A percentile compares a stretch with the other conserved stretches of the same genome.
These are phyloP conservation scores for Alternaria sp. DNA, from an alignment of 2,329 filamentous ascomycete genomes.

Conservation along the genomic window DNA sequence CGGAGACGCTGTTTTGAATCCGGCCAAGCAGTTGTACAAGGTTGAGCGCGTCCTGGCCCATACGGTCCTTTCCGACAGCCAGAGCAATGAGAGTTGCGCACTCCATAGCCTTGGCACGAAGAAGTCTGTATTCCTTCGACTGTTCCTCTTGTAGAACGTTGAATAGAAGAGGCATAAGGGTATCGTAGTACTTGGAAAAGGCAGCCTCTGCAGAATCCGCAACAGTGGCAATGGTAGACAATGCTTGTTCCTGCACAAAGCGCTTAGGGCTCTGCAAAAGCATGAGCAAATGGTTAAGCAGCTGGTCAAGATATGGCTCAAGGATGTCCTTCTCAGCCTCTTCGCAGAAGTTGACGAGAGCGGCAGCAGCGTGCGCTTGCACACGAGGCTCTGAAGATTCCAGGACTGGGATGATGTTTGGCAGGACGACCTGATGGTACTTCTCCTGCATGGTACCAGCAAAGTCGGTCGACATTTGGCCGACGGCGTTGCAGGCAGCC, in stretches of 20 bases:
- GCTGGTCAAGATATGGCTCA: slow-evolving; percentile 90
- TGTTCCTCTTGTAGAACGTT: slow-evolving; percentile 88
- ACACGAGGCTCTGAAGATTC: slow-evolving; percentile 91
- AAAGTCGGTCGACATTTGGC: slow-evolving; percentile 99
- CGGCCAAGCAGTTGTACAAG: slow-evolving; percentile 87
- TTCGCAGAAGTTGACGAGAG: slow-evolving; percentile 98
- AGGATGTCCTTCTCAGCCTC: slow-evolving; percentile 92
- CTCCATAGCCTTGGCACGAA: slow-evolving; percentile 98
- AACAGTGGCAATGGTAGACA: slow-evolving; percentile 98
- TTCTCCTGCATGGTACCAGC: slow-evolving; percentile 97
- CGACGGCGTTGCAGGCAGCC: slow-evolving; percentile 97
- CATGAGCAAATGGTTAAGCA: slow-evolving; percentile 85
- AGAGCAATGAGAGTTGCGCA: slow-evolving; percentile 95
- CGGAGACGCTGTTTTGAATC: slow-evolving; percentile 82
- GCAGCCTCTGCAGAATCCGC: slow-evolving; percentile 97
- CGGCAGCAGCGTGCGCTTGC: slow-evolving; percentile 96
- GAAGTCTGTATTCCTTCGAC: slow-evolving; percentile 88
- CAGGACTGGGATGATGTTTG: slow-evolving; percentile 90
- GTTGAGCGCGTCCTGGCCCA: slow-evolving; percentile 85
- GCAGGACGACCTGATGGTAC: slow-evolving; percentile 87
- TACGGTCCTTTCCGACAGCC: slow-evolving; percentile 91
- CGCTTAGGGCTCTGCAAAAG: slow-evolving; percentile 91
- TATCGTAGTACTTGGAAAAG: slow-evolving; percentile 95
- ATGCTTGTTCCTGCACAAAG: slow-evolving; percentile 95
- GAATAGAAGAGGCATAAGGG: slow-evolving; percentile 93